Evolutionary conservation across 345 rosid species (phyloP).

Genomic region (Carallia pectinifolia): DNA sequence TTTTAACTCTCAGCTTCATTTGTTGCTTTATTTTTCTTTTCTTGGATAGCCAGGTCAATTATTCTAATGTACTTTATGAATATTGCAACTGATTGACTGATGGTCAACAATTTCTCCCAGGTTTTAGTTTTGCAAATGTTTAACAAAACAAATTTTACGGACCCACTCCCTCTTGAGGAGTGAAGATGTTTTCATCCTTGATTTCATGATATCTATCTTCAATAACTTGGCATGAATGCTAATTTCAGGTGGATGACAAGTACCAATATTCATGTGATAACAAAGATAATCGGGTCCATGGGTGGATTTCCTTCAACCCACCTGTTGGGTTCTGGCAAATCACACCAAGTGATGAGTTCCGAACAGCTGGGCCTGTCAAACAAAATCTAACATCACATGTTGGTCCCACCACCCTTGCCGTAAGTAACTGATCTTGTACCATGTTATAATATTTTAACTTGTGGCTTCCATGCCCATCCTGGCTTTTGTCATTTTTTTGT

Average conservation of each 20-base stretch:
- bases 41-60: background rate
- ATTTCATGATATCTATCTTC: background rate
- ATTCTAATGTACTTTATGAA: background rate
- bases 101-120: background rate
- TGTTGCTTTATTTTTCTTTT: background rate
- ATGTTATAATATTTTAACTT: conserved; percentile 1
- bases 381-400: conserved; percentile 29
- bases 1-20: background rate
- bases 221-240: too few relatives aligned
- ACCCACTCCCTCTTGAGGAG: background rate
- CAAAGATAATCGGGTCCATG: conserved; percentile 24
- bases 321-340: conserved; percentile 30
- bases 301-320: conserved; percentile 24
- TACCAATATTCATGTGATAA: conserved; percentile 25
- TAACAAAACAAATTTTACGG: background rate
- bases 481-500: background rate
- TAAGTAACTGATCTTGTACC: conserved; percentile 12
- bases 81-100: background rate
- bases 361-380: conserved; percentile 28
- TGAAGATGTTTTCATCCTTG: conserved; percentile 5
- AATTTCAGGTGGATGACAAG: conserved; percentile 26
- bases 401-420: conserved; percentile 30
- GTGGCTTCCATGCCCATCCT: background rate
- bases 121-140: background rate
- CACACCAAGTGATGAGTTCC: conserved; percentile 30